phyloP scores from a whole-genome alignment of 768 basidiomycete species.

The Boletus rubescentipes region DNA sequence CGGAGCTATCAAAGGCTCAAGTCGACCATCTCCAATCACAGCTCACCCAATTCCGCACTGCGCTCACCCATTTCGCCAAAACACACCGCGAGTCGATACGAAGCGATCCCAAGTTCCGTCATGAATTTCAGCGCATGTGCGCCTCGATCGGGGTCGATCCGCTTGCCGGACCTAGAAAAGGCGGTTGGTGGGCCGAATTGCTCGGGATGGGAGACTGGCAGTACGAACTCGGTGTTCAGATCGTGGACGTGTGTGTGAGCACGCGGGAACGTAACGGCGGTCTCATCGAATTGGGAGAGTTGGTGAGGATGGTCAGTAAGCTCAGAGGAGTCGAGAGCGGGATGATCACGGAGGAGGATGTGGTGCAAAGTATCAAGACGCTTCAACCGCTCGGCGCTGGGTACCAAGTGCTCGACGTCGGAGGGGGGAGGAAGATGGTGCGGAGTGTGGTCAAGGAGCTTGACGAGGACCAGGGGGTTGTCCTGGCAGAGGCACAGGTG shows the following conservation, averaged over 20 bases:
- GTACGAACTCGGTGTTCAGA: slow-evolving; percentile 92
- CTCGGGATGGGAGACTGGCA: slow-evolving; percentile 92
- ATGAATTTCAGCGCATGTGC: slow-evolving; percentile 96
- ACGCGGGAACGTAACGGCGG: slow-evolving; percentile 91
- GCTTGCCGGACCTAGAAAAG: slow-evolving; percentile 78
- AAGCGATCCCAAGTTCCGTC: slow-evolving; percentile 81
- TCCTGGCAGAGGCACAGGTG: slow-evolving; percentile 71
- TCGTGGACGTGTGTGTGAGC: slow-evolving; percentile 88
- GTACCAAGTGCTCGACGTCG: slow-evolving; percentile 78
- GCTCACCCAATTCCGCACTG: slow-evolving; percentile 78
- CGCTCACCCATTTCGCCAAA: slow-evolving; percentile 76
- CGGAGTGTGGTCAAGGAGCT: slow-evolving; percentile 88
- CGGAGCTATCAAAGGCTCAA: slow-evolving; percentile 72
- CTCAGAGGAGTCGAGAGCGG: slow-evolving; percentile 68
- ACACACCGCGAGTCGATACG: slow-evolving; percentile 84
- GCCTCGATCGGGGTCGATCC: slow-evolving; percentile 93
- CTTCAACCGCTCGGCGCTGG: slow-evolving; percentile 89
- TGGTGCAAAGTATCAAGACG: slow-evolving; percentile 79
- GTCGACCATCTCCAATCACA: slow-evolving; percentile 78
- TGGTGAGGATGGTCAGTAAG: slow-evolving; percentile 74
- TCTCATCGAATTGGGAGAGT: slow-evolving; percentile 83
- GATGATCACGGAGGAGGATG: slow-evolving; percentile 83
- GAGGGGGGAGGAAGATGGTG: slow-evolving; percentile 72
- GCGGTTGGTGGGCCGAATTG: slow-evolving; percentile 91
- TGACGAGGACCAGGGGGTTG: slow-evolving; percentile 83